phyloP scores from a whole-genome alignment of 1,284 basidiomycete genomes.

The Ustilago lituana region DNA sequence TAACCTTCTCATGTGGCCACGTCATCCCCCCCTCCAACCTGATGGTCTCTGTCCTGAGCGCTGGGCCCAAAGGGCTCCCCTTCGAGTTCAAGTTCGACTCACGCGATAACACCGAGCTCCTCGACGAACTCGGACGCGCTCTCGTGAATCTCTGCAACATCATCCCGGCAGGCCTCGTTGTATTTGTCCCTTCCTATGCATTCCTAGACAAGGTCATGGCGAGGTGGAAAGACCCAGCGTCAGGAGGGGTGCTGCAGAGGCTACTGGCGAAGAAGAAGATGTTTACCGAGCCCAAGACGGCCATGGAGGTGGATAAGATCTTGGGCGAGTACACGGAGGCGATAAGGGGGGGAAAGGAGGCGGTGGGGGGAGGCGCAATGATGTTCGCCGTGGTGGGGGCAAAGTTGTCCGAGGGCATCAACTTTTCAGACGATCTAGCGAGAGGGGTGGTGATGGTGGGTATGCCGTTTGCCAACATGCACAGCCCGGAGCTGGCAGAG shows the following conservation, averaged over 20 bases:
- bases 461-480: slow-evolving; percentile 90
- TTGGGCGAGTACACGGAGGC: slow-evolving; percentile 80
- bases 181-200: slow-evolving; percentile 92
- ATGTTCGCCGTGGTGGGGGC: slow-evolving; percentile 90
- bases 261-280: slow-evolving; percentile 81
- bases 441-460: slow-evolving; percentile 87
- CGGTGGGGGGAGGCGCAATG: slow-evolving; percentile 58
- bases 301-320: slow-evolving; percentile 78
- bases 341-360: slow-evolving; percentile 61
- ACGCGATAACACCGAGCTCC: slow-evolving; percentile 77
- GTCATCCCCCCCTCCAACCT: slow-evolving; percentile 86
- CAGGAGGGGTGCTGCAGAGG: slow-evolving; percentile 73
- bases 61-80: slow-evolving; percentile 79
- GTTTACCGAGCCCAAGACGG: slow-evolving; percentile 86
- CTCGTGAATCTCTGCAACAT: slow-evolving; percentile 81
- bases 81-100: slow-evolving; percentile 86
- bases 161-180: slow-evolving; percentile 86
- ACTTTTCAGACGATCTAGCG: slow-evolving; percentile 85
- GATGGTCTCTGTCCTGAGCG: slow-evolving; percentile 78
- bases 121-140: slow-evolving; percentile 84
- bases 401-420: slow-evolving; percentile 95
- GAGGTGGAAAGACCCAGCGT: slow-evolving; percentile 73
- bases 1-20: slow-evolving; percentile 89
- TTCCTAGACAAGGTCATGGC: slow-evolving; percentile 78
- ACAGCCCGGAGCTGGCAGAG: slow-evolving; percentile 88